Percentiles rank a stretch among this genome's conserved stretches.
Evolutionary conservation across 495 filamentous ascomycete species (phyloP).

Genomic region (Penicillium bovifimosum): DNA sequence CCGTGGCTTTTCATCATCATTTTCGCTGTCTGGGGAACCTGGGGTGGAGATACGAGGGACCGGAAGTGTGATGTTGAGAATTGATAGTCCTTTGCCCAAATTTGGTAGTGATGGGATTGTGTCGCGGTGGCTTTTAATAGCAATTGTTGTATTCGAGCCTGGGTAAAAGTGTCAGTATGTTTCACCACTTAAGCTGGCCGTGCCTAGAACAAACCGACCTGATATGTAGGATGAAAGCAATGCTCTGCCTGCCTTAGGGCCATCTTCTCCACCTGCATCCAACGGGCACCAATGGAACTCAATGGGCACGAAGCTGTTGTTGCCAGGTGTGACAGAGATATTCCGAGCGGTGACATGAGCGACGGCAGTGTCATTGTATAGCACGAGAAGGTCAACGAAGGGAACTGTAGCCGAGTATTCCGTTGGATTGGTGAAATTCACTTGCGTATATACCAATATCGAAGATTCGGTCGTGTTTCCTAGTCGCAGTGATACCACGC

Average conservation of each 20-base stretch:
- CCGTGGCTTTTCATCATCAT: constrained; percentile 44
- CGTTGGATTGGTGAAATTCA: constrained; percentile 89
- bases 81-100: constrained; percentile 66
- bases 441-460: constrained; percentile 57
- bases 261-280: constrained; percentile 52
- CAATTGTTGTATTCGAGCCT: constrained; percentile 75
- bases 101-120: constrained; percentile 69
- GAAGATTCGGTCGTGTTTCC: constrained; percentile 62
- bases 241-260: constrained; percentile 56
- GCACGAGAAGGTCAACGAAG: constrained; percentile 66
- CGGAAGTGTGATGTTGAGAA: constrained; percentile 59
- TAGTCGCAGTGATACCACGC: constrained; percentile 60
- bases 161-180: not conserved
- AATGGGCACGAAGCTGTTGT: constrained; percentile 66
- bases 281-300: constrained; percentile 68
- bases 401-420: constrained; percentile 75
- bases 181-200: not conserved
- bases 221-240: constrained; percentile 83
- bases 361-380: constrained; percentile 66
- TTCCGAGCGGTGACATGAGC: constrained; percentile 65
- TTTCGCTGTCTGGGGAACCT: constrained; percentile 35
- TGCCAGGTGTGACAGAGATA: constrained; percentile 56
- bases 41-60: constrained; percentile 60
- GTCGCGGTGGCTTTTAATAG: constrained; percentile 58
- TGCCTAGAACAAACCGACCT: constrained; percentile 41